Conservation (phyloP, 441 rosid species). For the Erysimum cheiri region DNA sequence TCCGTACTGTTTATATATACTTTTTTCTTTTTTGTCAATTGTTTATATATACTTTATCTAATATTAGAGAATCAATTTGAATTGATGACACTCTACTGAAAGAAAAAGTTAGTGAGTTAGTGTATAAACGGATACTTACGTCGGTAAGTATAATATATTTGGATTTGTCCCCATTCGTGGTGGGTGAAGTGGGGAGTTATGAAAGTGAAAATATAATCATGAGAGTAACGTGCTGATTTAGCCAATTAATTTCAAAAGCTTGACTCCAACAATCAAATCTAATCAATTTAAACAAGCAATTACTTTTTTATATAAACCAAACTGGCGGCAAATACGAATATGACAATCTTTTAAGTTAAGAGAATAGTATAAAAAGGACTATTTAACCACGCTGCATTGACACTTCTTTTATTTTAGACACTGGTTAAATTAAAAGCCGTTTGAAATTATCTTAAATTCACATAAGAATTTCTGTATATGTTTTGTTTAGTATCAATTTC, state of each 20-base stretch:
- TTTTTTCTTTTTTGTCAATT: too few relatives aligned
- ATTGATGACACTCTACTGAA: constrained; percentile 16
- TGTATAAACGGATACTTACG: constrained; percentile 23
- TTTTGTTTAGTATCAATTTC: neutral
- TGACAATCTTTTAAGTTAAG: neutral
- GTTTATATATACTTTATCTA: neutral
- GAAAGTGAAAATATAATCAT: constrained; percentile 46
- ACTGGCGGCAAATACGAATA: constrained; percentile 26
- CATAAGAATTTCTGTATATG: neutral
- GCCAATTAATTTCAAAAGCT: constrained; percentile 38
- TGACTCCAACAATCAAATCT: constrained; percentile 32
- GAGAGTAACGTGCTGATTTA: constrained; percentile 46
- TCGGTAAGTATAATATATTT: constrained; percentile 24
- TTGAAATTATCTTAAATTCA: neutral
- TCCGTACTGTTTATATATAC: neutral
- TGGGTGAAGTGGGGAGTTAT: constrained; percentile 48
- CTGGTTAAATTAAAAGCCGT: neutral
- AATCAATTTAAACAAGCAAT: constrained; percentile 19
- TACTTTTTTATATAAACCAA: constrained; percentile 22
- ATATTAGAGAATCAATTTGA: neutral
- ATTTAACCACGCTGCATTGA: too few relatives aligned
- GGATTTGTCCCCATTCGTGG: constrained; percentile 35
- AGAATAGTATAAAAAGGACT: neutral
- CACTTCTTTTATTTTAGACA: neutral
- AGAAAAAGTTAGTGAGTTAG: neutral